Evolutionary conservation across 148 eudicot species (phyloP).

Genomic region (Salicornia ramosissima): DNA sequence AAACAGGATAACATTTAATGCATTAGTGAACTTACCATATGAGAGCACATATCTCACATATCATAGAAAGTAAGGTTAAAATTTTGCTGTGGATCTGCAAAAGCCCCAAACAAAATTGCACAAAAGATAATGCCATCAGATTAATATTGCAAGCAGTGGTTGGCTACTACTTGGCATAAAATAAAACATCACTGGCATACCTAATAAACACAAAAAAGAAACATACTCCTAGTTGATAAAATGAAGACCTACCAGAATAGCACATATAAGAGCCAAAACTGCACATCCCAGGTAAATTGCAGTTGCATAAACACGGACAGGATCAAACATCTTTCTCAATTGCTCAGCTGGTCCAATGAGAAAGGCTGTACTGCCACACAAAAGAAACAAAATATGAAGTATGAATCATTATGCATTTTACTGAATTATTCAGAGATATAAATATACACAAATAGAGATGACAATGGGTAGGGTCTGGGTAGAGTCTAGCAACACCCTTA

Average conservation of each 20-base stretch:
- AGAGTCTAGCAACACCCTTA: too few relatives aligned
- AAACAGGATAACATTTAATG: constrained; percentile 1
- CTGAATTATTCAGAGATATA: neutral
- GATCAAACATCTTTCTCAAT: constrained; percentile 86
- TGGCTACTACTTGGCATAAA: neutral
- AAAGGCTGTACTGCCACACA: constrained; percentile 86
- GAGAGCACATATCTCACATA: constrained; percentile 82
- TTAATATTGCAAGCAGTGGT: too few relatives aligned
- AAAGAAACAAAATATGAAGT: constrained; percentile 23
- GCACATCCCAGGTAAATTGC: constrained; percentile 70
- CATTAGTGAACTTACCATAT: constrained; percentile 54
- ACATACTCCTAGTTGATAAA: neutral
- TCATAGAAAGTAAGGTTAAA: constrained; percentile 68
- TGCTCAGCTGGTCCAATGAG: constrained; percentile 79
- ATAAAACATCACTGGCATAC: neutral
- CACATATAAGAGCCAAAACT: constrained; percentile 69
- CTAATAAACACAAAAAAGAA: neutral
- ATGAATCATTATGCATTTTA: constrained; percentile 4
- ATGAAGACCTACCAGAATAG: constrained; percentile 59
- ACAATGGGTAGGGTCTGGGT: too few relatives aligned
- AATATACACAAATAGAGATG: neutral
- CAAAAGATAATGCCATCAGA: too few relatives aligned
- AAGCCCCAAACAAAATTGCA: too few relatives aligned
- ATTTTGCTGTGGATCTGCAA: constrained; percentile 83
- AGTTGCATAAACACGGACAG: constrained; percentile 78